phyloP scores from a whole-genome alignment of 2,329 filamentous ascomycete species.

The Sclerotinia trifoliorum region DNA sequence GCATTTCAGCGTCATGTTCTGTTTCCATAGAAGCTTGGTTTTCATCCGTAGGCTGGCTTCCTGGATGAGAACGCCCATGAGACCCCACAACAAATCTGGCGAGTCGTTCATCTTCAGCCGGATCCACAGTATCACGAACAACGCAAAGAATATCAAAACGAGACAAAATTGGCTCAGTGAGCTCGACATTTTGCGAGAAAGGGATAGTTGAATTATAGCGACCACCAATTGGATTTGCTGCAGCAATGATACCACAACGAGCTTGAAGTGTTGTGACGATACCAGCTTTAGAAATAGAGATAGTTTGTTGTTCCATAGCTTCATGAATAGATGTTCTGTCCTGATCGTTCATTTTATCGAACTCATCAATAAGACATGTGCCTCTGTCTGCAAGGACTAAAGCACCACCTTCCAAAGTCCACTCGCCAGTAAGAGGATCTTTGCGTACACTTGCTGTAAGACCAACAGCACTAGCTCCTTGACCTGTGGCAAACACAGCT shows the following conservation, averaged over 20 bases:
- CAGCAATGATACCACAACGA: constrained; percentile 92
- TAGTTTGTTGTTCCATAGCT: constrained; percentile 99
- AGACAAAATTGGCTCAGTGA: constrained; percentile 95
- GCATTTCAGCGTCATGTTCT: constrained; percentile 54
- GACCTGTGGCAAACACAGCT: constrained; percentile 95
- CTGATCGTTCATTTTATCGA: constrained; percentile 99
- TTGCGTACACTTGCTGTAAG: constrained; percentile 93
- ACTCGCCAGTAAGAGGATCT: constrained; percentile 92
- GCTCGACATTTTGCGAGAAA: constrained; percentile 92
- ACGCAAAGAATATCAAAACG: constrained; percentile 98
- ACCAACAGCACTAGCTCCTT: constrained; percentile 96
- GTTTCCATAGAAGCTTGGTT: constrained; percentile 60
- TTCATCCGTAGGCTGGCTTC: constrained; percentile 48
- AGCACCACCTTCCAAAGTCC: constrained; percentile 95
- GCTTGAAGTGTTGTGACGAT: constrained; percentile 97
- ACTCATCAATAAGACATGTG: constrained; percentile 96
- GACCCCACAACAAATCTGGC: constrained; percentile 94
- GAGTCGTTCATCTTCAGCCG: constrained; percentile 85
- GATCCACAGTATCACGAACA: constrained; percentile 92
- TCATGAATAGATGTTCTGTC: constrained; percentile 98
- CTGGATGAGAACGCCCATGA: constrained; percentile 84
- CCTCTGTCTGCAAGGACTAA: constrained; percentile 92
- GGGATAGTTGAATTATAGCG: constrained; percentile 96
- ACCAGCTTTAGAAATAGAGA: constrained; percentile 97
- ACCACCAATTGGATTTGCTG: constrained; percentile 93